Conservation (phyloP, 331 rosid genomes). For the Saraca asoca region DNA sequence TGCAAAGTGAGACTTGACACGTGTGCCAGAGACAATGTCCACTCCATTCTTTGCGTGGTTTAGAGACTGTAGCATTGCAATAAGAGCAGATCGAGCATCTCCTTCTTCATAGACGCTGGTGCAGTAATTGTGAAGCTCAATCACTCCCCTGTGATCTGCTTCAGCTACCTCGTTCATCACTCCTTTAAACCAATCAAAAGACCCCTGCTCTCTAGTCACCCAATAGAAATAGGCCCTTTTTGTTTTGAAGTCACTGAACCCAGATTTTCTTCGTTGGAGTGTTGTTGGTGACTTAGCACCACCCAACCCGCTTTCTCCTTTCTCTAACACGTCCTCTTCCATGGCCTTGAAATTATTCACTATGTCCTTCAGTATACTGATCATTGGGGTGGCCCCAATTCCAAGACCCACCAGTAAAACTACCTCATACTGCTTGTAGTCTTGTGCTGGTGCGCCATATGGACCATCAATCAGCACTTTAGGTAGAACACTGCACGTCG, state of each 20-base stretch:
- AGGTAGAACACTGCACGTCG: constrained; percentile 54
- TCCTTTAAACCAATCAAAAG: constrained; percentile 90
- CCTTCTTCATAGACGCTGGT: constrained; percentile 95
- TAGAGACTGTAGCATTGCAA: constrained; percentile 82
- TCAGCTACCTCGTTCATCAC: constrained; percentile 83
- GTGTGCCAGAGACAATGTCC: constrained; percentile 80
- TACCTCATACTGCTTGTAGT: constrained; percentile 76
- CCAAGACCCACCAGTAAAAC: constrained; percentile 87
- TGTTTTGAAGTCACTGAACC: constrained; percentile 31
- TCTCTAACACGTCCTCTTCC: constrained; percentile 41
- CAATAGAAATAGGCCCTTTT: constrained; percentile 77
- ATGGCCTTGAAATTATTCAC: constrained; percentile 60
- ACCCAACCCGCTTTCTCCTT: constrained; percentile 28
- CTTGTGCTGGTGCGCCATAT: constrained; percentile 93
- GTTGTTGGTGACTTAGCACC: constrained; percentile 6
- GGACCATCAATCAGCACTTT: constrained; percentile 81
- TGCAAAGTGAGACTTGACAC: constrained; percentile 85
- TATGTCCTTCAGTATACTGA: constrained; percentile 85
- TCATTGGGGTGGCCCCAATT: constrained; percentile 96
- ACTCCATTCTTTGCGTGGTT: constrained; percentile 85
- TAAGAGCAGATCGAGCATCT: constrained; percentile 85
- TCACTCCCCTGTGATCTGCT: constrained; percentile 60
- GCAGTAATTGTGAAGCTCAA: constrained; percentile 80
- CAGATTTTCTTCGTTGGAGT: neutral
- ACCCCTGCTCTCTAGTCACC: constrained; percentile 87